Evolutionary conservation across 2,329 filamentous ascomycete genomes (phyloP), one percentile per base, ranked within the genome.

Genomic region (Pleomassaria siparia): DNA sequence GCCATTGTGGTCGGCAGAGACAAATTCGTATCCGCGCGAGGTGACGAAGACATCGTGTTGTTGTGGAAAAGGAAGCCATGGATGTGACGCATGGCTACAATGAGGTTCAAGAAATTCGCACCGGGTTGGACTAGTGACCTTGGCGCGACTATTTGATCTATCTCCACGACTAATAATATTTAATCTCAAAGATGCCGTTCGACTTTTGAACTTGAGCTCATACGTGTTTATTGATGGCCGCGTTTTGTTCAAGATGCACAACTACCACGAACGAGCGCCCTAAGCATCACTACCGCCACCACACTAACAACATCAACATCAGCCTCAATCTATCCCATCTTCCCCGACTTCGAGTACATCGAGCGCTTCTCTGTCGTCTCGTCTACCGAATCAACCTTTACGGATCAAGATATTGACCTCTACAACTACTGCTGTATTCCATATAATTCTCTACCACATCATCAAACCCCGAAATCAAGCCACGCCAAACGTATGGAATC

Each of bases 51-150:
- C 58, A 57, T 45, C 39, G 35, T 37, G 35, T 22, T 11, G 35
- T 47, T 30, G 53, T 53, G 47, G 47, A n/a, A n/a, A n/a, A 45
- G 43, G 51, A 37, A 47, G 52, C 52, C 59, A 66, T 63, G 13
- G 37, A 26, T 16, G 22, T n/a, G 22, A 29, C 2, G 9, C 37
- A 40, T 40, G 10, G 3, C 20, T 26, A 24, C 22, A 16, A 18
- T 18, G 37, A 40, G n/a, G 37, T 29, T 9, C 12, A 15, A 13
- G 20, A 24, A 37, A 20, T 20, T 35, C 24, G 35, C 20, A 22
- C 35, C 20, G 35, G 7, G 20, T 24, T 22, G 20, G 35, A 37
- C 20, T 37, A 37, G 35, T 15, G 4, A 20, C 8, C 35, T 37
- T 24, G 35, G 35, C 35, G 35, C 18, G 29, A 12, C 7, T 12